These are phyloP conservation scores for Sphagnurus paluster DNA, from an alignment of 1,284 basidiomycete species.

Conservation along the genomic window DNA sequence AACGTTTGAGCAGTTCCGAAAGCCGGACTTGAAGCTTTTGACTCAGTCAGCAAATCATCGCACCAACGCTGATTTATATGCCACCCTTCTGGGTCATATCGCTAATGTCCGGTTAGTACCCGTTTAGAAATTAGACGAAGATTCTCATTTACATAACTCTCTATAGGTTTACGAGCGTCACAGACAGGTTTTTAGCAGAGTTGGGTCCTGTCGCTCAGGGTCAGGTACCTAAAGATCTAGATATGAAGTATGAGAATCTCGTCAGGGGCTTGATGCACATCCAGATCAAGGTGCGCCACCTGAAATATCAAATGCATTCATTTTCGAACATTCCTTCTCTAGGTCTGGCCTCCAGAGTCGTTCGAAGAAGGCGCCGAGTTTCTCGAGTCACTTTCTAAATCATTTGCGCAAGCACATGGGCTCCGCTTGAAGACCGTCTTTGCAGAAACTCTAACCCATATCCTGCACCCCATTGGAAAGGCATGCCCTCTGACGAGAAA, in stretches of 20 bases:
- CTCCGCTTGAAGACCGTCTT: slow-evolving; percentile 83
- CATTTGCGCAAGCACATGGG: slow-evolving; percentile 86
- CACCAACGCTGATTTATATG: slow-evolving; percentile 79
- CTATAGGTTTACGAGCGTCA: slow-evolving; percentile 80
- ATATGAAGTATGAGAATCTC: slow-evolving; percentile 80
- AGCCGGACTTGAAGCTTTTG: slow-evolving; percentile 68
- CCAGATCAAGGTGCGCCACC: slow-evolving; percentile 70
- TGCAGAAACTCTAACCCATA: slow-evolving; percentile 77
- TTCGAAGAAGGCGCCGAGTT: slow-evolving; percentile 96
- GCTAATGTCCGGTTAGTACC: slow-evolving; percentile 69
- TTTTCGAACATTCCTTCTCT: slow-evolving; percentile 4
- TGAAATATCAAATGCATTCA: background rate
- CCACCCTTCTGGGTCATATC: slow-evolving; percentile 80
- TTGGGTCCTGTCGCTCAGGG: slow-evolving; percentile 72
- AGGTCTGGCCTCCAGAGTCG: slow-evolving; percentile 92
- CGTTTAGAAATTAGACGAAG: background rate
- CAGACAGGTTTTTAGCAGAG: slow-evolving; percentile 82
- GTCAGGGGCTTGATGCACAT: slow-evolving; percentile 79
- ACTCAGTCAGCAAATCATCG: slow-evolving; percentile 73
- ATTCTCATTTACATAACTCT: slow-evolving; percentile 6
- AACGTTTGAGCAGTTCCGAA: slow-evolving; percentile 83
- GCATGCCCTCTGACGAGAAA: slow-evolving; percentile 49
- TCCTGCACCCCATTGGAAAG: slow-evolving; percentile 90
- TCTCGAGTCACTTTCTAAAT: slow-evolving; percentile 78
- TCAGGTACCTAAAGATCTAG: slow-evolving; percentile 76